Evolutionary conservation across 805 yeast species (phyloP), one percentile per base, ranked within the genome.

Genomic region (Metahyphopichia silvanorum): DNA sequence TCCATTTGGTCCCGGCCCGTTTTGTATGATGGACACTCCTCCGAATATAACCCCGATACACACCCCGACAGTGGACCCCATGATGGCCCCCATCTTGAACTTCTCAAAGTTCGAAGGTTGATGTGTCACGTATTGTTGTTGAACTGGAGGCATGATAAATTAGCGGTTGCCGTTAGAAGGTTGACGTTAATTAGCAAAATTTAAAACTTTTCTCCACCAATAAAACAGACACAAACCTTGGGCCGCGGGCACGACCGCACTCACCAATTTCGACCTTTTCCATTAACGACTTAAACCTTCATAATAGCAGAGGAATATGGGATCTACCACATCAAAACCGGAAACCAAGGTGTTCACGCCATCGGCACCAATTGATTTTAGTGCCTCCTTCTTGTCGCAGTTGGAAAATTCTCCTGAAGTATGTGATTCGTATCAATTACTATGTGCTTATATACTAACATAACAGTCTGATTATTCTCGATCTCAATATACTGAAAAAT

Each of bases 1-100:
- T 35, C 99, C 99, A 53, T 86, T 85, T 30, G 99, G 98, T 10
- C 96, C 96, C n/a, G 98, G 93, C 13, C 99, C 99, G 46, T 84
- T 81, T 35, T 88, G 89, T 44, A 87, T 60, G 46, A 94, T 83
- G 37, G 96, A 82, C 53, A 86, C 79, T 16, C 96, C 95, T 32
- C 98, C 98, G 59, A 91, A 93, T 44, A 94, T 67, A 29, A 91
- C 82, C 42, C 98, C 98, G 24, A 91, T 87, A 52, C 94, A 93
- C 7, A 88, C 93, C 44, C 98, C 98, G 21, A 82, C 89, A 21
- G 87, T 76, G 37, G 79, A 66, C 42, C 99, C 99, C 97, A 93
- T 93, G 69, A 91, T 68, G 40, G 88, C 82, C 34, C 99, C 99
- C 98, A 93, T 93, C 67, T 93, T 93, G 77, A 93, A 86, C 68